phyloP scores from a whole-genome alignment of 1,139 yeast species.

The Lodderomyces beijingensis region DNA sequence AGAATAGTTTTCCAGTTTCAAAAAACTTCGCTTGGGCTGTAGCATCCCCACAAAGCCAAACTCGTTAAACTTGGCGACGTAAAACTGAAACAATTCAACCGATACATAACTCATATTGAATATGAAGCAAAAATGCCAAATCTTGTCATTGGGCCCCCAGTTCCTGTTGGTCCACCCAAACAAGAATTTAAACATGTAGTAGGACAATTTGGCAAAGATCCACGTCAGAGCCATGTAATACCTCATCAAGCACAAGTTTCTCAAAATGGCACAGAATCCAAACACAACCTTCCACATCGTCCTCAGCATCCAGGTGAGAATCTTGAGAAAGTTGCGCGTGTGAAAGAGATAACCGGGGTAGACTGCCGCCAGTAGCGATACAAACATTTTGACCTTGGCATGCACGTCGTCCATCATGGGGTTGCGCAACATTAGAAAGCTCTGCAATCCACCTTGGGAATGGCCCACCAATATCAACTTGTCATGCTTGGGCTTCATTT shows the following conservation, averaged over 20 bases:
- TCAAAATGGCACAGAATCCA: conserved; percentile 59
- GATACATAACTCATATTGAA: conserved; percentile 87
- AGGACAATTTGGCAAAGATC: conserved; percentile 61
- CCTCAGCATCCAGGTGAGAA: conserved; percentile 42
- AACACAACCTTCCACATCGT: conserved; percentile 44
- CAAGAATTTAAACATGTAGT: conserved; percentile 74
- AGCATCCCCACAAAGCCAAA: conserved; percentile 41
- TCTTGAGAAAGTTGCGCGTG: conserved; percentile 52
- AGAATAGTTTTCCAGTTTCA: conserved; percentile 21
- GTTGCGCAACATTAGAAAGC: conserved; percentile 53
- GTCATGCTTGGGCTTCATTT: conserved; percentile 33
- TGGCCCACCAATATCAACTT: conserved; percentile 72
- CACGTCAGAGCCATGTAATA: conserved; percentile 38
- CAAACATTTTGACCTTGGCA: conserved; percentile 57
- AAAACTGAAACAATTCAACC: conserved; percentile 83
- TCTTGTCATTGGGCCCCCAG: conserved; percentile 59
- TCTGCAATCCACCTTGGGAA: conserved; percentile 91
- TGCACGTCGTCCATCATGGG: conserved; percentile 28
- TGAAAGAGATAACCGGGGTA: conserved; percentile 75
- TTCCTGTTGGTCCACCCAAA: conserved; percentile 81
- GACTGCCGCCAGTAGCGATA: conserved; percentile 86
- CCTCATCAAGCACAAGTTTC: conserved; percentile 52
- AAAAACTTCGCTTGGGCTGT: conserved; percentile 35
- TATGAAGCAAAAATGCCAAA: conserved; percentile 69
- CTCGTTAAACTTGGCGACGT: conserved; percentile 53